These are phyloP conservation scores for Moricandia moricandioides DNA, from an alignment of 345 rosid genomes.

Conservation along the genomic window DNA sequence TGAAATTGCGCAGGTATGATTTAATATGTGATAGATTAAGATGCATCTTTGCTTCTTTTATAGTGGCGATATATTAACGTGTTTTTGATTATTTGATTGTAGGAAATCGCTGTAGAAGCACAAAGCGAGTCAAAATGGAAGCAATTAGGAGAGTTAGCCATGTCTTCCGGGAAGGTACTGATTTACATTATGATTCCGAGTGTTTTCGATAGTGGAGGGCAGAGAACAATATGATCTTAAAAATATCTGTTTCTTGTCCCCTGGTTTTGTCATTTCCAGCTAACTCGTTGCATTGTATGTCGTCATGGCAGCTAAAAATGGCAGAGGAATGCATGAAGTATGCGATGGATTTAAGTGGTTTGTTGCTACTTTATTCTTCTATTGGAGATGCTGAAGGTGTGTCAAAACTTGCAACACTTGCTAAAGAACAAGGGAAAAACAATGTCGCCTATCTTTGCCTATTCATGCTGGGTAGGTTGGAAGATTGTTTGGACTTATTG, in stretches of 20 bases:
- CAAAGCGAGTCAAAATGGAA: slow-evolving; percentile 97
- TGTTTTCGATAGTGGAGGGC: not conserved
- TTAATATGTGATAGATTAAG: slow-evolving; percentile 17
- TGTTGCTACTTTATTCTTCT: slow-evolving; percentile 91
- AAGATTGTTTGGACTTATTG: slow-evolving; percentile 87
- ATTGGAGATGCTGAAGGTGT: slow-evolving; percentile 95
- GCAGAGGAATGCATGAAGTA: slow-evolving; percentile 95
- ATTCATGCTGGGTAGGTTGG: slow-evolving; percentile 90
- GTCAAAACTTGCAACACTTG: slow-evolving; percentile 70
- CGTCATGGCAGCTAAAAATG: slow-evolving; percentile 77
- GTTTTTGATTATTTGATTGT: slow-evolving; percentile 15
- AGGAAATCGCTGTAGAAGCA: slow-evolving; percentile 85
- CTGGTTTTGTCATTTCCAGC: not conserved
- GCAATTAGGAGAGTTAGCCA: slow-evolving; percentile 94
- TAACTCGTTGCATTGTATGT: slow-evolving; percentile 10
- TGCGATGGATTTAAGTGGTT: slow-evolving; percentile 95
- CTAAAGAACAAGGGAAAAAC: slow-evolving; percentile 94
- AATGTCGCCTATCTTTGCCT: slow-evolving; percentile 93
- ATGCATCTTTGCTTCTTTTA: not conserved
- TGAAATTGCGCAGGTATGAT: slow-evolving; percentile 89
- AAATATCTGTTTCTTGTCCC: not conserved
- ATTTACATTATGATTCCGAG: not conserved
- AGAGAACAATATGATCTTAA: not conserved
- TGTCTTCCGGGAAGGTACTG: slow-evolving; percentile 89
- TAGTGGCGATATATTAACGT: not conserved